phyloP scores from a whole-genome alignment of 768 basidiomycete genomes.

The Sarcodon aspratus region DNA sequence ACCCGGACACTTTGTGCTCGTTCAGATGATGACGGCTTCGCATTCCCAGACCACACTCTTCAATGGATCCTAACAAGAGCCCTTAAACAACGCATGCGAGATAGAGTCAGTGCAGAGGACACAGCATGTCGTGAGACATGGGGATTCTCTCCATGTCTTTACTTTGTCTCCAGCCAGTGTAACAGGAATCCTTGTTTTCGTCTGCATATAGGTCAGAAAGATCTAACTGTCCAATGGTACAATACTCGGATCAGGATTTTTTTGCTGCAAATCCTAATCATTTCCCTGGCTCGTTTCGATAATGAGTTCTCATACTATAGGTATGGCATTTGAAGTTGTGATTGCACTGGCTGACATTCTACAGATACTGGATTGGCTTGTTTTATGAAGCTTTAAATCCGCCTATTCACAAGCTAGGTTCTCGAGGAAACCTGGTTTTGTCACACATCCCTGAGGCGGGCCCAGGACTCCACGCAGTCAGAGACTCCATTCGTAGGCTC shows the following conservation, averaged over 20 bases:
- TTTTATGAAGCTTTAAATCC: conserved; percentile 43
- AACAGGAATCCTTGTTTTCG: conserved; percentile 20
- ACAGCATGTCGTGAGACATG: conserved; percentile 15
- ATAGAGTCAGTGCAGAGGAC: conserved; percentile 21
- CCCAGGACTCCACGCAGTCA: conserved; percentile 24
- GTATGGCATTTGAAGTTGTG: not conserved
- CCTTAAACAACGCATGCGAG: conserved; percentile 17
- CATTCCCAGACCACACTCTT: conserved; percentile 8
- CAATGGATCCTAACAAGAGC: conserved; percentile 11
- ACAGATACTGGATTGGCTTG: conserved; percentile 32
- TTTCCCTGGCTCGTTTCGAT: conserved; percentile 9
- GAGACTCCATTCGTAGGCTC: conserved; percentile 33
- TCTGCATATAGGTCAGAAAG: conserved; percentile 20
- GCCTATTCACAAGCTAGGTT: conserved; percentile 33
- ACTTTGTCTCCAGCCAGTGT: conserved; percentile 20
- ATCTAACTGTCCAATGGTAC: conserved; percentile 22
- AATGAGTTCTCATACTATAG: not conserved
- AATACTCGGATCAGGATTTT: conserved; percentile 31
- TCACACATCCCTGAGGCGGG: conserved; percentile 27
- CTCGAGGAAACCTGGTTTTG: conserved; percentile 22
- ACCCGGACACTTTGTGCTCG: not conserved
- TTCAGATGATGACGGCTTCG: not conserved
- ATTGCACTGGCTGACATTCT: not conserved
- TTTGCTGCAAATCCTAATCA: conserved; percentile 38
- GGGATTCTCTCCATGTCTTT: conserved; percentile 29